Evolutionary conservation across 2,329 filamentous ascomycete species (phyloP).

Genomic region (Didymella arachidicola): DNA sequence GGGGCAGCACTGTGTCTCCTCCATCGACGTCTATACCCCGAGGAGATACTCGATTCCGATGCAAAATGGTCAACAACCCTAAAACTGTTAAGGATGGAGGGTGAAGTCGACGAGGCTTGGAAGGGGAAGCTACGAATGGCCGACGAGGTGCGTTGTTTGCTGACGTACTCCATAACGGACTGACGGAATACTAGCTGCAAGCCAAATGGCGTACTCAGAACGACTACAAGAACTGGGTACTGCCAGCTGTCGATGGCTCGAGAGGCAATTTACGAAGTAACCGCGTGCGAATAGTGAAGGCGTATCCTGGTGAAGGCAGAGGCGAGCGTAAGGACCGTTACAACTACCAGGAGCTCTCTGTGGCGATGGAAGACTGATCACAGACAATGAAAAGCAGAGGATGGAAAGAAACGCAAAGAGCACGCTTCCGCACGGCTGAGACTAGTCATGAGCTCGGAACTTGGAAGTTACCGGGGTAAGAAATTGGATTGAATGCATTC

Average conservation of each 20-base stretch:
- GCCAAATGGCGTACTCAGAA: slow-evolving; percentile 19
- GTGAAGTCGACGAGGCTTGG: slow-evolving; percentile 25
- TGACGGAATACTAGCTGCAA: no score
- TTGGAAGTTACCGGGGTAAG: no score
- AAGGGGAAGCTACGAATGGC: slow-evolving; percentile 23
- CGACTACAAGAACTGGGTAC: slow-evolving; percentile 41
- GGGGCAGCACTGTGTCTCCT: slow-evolving; percentile 32
- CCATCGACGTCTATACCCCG: slow-evolving; percentile 27
- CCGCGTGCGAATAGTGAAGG: not conserved
- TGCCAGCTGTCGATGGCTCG: slow-evolving; percentile 22
- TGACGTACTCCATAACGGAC: not conserved
- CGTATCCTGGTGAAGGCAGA: slow-evolving; percentile 12
- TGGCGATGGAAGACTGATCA: not conserved
- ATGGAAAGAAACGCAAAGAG: not conserved
- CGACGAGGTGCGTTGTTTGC: not conserved
- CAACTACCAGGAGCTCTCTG: slow-evolving; percentile 4
- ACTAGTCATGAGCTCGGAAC: not conserved
- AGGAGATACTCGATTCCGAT: slow-evolving; percentile 19
- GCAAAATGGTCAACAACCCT: slow-evolving; percentile 12
- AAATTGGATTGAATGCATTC: no score
- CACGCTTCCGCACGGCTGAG: not conserved
- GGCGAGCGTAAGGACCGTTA: slow-evolving; percentile 18
- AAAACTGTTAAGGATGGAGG: slow-evolving; percentile 30
- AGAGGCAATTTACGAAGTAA: not conserved
- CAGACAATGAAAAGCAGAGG: not conserved